phyloP scores from a whole-genome alignment of 192 early-diverging fungal species.

The Coemansia sp. region DNA sequence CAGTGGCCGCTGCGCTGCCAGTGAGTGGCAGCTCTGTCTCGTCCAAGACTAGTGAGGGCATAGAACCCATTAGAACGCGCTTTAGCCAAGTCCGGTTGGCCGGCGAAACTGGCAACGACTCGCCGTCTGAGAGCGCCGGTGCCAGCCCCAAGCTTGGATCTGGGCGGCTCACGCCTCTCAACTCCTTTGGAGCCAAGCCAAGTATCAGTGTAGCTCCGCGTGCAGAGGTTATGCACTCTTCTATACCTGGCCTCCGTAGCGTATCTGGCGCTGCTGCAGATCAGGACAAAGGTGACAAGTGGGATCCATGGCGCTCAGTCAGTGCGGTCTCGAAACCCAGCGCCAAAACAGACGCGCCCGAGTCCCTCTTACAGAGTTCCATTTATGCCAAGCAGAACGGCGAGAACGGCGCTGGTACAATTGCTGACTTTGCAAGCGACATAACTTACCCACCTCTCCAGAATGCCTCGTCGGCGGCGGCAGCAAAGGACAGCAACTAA shows the following conservation, averaged over 20 bases:
- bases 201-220: not conserved
- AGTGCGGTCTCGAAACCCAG: constrained; percentile 19
- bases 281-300: constrained; percentile 17
- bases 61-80: constrained; percentile 8
- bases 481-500: constrained; percentile 4
- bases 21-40: not conserved
- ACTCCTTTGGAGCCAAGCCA: not conserved
- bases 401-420: constrained; percentile 16
- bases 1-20: not conserved
- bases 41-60: not conserved
- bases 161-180: constrained; percentile 1
- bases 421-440: constrained; percentile 40
- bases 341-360: constrained; percentile 10
- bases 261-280: not conserved
- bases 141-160: not conserved
- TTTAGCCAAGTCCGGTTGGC: constrained; percentile 32
- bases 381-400: constrained; percentile 23
- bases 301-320: constrained; percentile 51
- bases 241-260: constrained; percentile 40
- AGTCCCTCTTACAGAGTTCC: constrained; percentile 41
- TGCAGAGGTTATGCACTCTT: constrained; percentile 22
- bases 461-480: constrained; percentile 9
- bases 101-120: constrained; percentile 34
- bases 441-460: constrained; percentile 51
- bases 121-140: not conserved